phyloP scores from a whole-genome alignment of 1,139 yeast species.

The Debaryomyces robertsiae region DNA sequence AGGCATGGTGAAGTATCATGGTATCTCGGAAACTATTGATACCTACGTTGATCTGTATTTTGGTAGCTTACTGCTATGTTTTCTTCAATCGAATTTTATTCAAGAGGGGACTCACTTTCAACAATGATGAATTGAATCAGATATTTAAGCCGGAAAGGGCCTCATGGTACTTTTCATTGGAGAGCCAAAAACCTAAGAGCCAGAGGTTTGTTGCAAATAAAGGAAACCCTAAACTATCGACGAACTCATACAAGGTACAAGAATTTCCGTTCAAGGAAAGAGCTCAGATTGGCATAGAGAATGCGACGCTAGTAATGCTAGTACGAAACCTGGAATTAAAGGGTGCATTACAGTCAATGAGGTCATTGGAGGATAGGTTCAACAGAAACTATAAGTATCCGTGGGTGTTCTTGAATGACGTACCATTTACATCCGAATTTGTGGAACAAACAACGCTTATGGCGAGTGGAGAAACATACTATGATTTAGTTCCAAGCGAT shows the following conservation, averaged over 20 bases:
- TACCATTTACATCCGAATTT: constrained; percentile 43
- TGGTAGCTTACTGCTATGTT: constrained; percentile 1
- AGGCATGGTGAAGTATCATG: neutral
- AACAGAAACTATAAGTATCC: constrained; percentile 48
- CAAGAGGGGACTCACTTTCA: neutral
- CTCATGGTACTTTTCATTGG: constrained; percentile 1
- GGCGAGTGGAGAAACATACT: constrained; percentile 75
- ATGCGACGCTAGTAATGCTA: constrained; percentile 54
- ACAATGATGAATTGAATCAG: constrained; percentile 4
- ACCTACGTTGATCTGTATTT: constrained; percentile 1
- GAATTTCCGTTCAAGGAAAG: constrained; percentile 32
- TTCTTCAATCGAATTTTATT: neutral
- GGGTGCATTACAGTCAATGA: constrained; percentile 45
- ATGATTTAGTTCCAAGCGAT: constrained; percentile 43
- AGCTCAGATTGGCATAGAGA: constrained; percentile 45
- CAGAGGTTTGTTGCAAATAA: neutral
- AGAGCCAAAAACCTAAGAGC: too few species aligned
- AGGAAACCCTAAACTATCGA: constrained; percentile 36
- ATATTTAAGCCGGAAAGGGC: neutral
- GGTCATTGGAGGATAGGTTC: constrained; percentile 51
- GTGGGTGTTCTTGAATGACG: constrained; percentile 50
- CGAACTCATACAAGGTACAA: constrained; percentile 44
- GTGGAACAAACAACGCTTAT: constrained; percentile 66
- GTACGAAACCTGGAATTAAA: constrained; percentile 45
- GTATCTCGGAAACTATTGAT: neutral